Conservation (phyloP, 2,329 filamentous ascomycete species). For the Aspergillus clavatus region DNA sequence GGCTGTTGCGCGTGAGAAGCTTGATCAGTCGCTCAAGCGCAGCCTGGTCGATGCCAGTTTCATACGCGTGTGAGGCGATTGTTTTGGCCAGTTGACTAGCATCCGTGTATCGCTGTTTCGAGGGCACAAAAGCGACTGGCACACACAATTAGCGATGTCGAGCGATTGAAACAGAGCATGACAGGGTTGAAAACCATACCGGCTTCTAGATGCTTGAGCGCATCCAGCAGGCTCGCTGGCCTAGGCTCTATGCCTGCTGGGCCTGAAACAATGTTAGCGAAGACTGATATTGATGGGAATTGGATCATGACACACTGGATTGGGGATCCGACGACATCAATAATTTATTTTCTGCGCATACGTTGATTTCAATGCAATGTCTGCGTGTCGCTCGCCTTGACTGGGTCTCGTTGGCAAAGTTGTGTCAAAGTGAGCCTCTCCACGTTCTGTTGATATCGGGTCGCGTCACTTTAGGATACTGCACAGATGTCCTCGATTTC, state of each 20-base stretch:
- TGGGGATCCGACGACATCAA: background rate
- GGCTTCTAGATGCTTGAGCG: constrained; percentile 35
- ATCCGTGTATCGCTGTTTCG: constrained; percentile 61
- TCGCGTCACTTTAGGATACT: background rate
- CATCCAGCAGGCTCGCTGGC: constrained; percentile 27
- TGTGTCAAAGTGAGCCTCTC: background rate
- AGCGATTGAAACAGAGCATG: background rate
- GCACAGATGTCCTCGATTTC: background rate
- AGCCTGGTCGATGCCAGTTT: constrained; percentile 59
- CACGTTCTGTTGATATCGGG: background rate
- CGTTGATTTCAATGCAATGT: background rate
- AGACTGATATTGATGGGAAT: background rate
- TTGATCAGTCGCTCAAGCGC: constrained; percentile 61
- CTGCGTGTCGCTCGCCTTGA: background rate
- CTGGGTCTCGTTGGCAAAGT: background rate
- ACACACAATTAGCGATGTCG: too few species aligned
- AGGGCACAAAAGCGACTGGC: constrained; percentile 44
- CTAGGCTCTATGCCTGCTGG: constrained; percentile 9
- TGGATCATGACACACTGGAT: background rate
- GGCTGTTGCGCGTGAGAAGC: constrained; percentile 60
- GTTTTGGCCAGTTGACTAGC: constrained; percentile 62
- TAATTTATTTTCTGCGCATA: background rate
- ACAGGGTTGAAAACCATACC: constrained; percentile 21
- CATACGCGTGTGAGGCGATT: constrained; percentile 60
- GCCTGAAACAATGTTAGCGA: background rate